These are phyloP conservation scores for Botryotinia globosa DNA, from an alignment of 2,329 filamentous ascomycete species.

Conservation along the genomic window DNA sequence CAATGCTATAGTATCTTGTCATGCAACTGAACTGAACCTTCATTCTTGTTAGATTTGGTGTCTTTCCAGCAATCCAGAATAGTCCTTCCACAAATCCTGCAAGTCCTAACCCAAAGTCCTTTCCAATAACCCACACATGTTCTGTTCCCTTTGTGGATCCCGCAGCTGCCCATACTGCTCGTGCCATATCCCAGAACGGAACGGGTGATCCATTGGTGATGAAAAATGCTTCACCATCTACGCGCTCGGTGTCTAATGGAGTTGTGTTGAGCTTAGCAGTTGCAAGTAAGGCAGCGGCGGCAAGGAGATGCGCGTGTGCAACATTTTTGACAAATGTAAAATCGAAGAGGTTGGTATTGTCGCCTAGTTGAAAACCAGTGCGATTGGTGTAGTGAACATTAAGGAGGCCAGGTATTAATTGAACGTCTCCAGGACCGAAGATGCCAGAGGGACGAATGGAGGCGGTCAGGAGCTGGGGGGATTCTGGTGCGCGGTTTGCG, in stretches of 20 bases:
- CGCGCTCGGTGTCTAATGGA: constrained; percentile 67
- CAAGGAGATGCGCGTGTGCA: constrained; percentile 79
- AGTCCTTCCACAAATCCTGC: constrained; percentile 50
- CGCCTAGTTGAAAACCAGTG: constrained; percentile 76
- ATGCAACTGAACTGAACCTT: constrained; percentile 64
- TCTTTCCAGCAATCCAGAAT: constrained; percentile 49
- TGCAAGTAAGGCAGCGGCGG: constrained; percentile 53
- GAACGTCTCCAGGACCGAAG: constrained; percentile 84
- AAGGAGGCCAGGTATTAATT: constrained; percentile 70
- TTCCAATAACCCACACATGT: constrained; percentile 54
- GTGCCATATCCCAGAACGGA: constrained; percentile 87
- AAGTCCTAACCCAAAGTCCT: constrained; percentile 47
- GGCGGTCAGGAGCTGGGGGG: constrained; percentile 63
- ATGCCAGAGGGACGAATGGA: constrained; percentile 84
- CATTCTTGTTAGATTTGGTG: constrained; percentile 49
- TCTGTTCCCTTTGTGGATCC: constrained; percentile 52
- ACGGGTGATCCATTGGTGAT: constrained; percentile 82
- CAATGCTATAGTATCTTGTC: constrained; percentile 75
- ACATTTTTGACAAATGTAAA: constrained; percentile 69
- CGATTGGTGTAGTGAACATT: constrained; percentile 66
- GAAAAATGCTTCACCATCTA: constrained; percentile 85
- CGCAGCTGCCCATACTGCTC: constrained; percentile 64
- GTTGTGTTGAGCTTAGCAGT: constrained; percentile 43
- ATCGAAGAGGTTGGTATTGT: constrained; percentile 68
- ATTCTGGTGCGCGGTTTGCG: constrained; percentile 60